Conservation (phyloP, 1,284 basidiomycete species). For the Takashimella tepidaria region DNA sequence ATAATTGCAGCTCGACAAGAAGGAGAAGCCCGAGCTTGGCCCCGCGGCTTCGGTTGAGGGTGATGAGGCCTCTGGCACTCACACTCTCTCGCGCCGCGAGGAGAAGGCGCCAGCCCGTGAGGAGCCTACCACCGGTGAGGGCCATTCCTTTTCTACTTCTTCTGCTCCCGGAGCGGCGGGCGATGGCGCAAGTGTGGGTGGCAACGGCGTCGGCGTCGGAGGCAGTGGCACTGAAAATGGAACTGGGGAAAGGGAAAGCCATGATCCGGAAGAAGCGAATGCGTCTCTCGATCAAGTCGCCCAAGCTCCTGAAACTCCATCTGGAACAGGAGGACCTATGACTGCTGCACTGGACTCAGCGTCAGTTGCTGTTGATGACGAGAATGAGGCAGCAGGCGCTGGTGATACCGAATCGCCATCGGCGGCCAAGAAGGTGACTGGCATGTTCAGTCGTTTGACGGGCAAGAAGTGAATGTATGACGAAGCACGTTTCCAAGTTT, state of each 20-base stretch:
- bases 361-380: conserved; percentile 4
- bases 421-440: conserved; percentile 8
- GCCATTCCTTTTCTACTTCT: conserved; percentile 16
- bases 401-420: conserved; percentile 12
- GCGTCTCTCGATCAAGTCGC: conserved; percentile 18
- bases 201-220: neutral
- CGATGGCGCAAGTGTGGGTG: too few species aligned
- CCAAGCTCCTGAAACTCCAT: conserved; percentile 18
- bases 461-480: conserved; percentile 17
- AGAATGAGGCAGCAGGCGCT: conserved; percentile 18
- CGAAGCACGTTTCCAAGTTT: too few species aligned
- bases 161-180: neutral
- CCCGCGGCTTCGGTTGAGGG: neutral
- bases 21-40: conserved; percentile 29
- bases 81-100: conserved; percentile 33
- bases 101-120: conserved; percentile 45
- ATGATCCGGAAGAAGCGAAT: neutral
- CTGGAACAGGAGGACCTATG: conserved; percentile 7
- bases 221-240: conserved; percentile 5
- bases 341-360: conserved; percentile 6
- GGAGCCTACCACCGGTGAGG: conserved; percentile 45
- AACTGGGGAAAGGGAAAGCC: conserved; percentile 4
- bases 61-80: conserved; percentile 4
- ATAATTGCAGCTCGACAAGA: conserved; percentile 41
- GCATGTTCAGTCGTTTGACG: conserved; percentile 27